Conservation (phyloP, 75 land plant genomes). For the Pseudotsuga menziesii region DNA sequence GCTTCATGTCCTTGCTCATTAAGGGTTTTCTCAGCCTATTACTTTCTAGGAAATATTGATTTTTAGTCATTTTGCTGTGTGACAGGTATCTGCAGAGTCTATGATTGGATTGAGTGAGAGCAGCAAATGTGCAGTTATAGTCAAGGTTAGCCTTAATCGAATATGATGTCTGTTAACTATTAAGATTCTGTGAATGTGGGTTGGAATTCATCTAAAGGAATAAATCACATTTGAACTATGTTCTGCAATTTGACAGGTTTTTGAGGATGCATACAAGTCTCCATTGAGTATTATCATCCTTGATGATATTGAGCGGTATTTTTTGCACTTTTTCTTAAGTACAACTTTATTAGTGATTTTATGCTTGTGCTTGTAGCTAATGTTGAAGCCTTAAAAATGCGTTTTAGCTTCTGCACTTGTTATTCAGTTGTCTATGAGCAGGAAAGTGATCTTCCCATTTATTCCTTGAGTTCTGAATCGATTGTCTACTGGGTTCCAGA, state of each 20-base stretch:
- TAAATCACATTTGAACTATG: slow-evolving; percentile 12
- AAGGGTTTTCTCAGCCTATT: background rate
- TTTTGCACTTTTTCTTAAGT: background rate
- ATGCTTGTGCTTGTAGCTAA: background rate
- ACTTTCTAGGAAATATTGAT: background rate
- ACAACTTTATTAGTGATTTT: background rate
- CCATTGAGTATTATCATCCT: slow-evolving; percentile 92
- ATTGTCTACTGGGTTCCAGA: slow-evolving; percentile 31
- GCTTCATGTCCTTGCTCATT: background rate
- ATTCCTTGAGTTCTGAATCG: background rate
- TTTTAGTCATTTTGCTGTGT: background rate
- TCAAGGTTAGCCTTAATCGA: slow-evolving; percentile 72
- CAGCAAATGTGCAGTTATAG: slow-evolving; percentile 81
- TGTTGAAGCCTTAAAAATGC: background rate
- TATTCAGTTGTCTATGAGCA: background rate
- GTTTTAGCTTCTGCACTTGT: background rate
- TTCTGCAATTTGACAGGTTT: slow-evolving; percentile 43
- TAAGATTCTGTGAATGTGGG: no score
- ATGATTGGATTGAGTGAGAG: slow-evolving; percentile 88
- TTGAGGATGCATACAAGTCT: slow-evolving; percentile 99
- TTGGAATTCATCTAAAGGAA: no score
- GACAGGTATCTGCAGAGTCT: slow-evolving; percentile 89
- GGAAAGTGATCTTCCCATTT: background rate
- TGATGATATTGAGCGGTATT: slow-evolving; percentile 97
- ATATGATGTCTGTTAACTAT: no score